These are phyloP conservation scores for Penicillium ochrochloron DNA, from an alignment of 495 filamentous ascomycete species.

Conservation along the genomic window DNA sequence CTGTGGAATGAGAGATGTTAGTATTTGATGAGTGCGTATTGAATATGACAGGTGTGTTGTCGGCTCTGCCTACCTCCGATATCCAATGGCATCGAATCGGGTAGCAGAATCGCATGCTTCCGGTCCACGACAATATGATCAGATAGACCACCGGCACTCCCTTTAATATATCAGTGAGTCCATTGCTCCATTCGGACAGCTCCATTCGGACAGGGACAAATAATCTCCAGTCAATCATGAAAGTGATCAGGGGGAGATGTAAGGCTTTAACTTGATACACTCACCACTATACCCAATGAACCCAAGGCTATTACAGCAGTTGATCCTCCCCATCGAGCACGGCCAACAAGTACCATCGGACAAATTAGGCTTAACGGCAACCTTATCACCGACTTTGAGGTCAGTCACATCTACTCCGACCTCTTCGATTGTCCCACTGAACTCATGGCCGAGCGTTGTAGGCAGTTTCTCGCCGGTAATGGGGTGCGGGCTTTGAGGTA, in stretches of 20 bases:
- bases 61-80: constrained; percentile 27
- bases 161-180: constrained; percentile 25
- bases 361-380: constrained; percentile 62
- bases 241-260: too few species aligned
- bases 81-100: constrained; percentile 32
- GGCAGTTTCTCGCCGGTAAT: constrained; percentile 61
- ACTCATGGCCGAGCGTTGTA: constrained; percentile 66
- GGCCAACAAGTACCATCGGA: constrained; percentile 60
- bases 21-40: not conserved
- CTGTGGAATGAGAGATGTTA: not conserved
- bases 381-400: constrained; percentile 58
- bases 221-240: too few species aligned
- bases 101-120: constrained; percentile 30
- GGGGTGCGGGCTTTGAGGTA: constrained; percentile 60
- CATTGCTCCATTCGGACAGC: too few species aligned
- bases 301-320: constrained; percentile 62
- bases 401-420: constrained; percentile 56
- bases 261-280: constrained; percentile 5
- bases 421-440: constrained; percentile 62
- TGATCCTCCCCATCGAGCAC: constrained; percentile 54
- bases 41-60: not conserved
- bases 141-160: constrained; percentile 55
- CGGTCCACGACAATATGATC: constrained; percentile 57
- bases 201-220: too few species aligned
- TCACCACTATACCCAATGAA: constrained; percentile 63